A percentile compares a stretch with the other conserved stretches of the same genome.
Evolutionary conservation across 1,284 basidiomycete genomes (phyloP).

Genomic region (Grifola frondosa): DNA sequence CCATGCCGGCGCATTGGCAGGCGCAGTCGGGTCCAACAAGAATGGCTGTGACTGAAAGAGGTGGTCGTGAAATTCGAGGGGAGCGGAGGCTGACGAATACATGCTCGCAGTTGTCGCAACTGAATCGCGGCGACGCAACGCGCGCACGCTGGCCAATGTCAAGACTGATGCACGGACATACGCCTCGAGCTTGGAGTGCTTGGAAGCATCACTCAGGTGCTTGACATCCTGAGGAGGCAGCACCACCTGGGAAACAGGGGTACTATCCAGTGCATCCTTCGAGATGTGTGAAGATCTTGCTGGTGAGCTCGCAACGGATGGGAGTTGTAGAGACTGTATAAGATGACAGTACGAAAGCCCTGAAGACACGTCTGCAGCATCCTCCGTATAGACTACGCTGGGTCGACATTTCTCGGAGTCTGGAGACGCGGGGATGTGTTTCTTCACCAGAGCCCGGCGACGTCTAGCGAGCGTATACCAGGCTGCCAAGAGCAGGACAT

Average conservation of each 20-base stretch:
- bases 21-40: conserved; percentile 10
- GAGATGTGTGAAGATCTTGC: conserved; percentile 10
- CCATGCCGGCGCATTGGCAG: conserved; percentile 14
- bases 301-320: conserved; percentile 7
- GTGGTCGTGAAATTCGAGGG: conserved; percentile 30
- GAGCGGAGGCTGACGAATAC: conserved; percentile 41
- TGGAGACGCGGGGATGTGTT: conserved; percentile 7
- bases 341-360: conserved; percentile 16
- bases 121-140: conserved; percentile 20
- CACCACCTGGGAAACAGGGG: conserved; percentile 10
- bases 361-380: conserved; percentile 1
- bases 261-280: conserved; percentile 6
- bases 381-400: conserved; percentile 11
- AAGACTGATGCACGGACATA: conserved; percentile 6
- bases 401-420: conserved; percentile 17
- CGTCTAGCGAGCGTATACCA: conserved; percentile 19
- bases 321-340: conserved; percentile 14
- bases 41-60: conserved; percentile 21
- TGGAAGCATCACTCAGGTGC: conserved; percentile 11
- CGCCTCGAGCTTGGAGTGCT: conserved; percentile 13
- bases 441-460: conserved; percentile 10
- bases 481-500: conserved; percentile 19
- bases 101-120: conserved; percentile 36
- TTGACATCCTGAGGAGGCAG: conserved; percentile 16
- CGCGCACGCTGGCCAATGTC: conserved; percentile 8